Evolutionary conservation across 257 asterid species (phyloP), one percentile per base, ranked within the genome.

Genomic region (Leonotis leonurus): DNA sequence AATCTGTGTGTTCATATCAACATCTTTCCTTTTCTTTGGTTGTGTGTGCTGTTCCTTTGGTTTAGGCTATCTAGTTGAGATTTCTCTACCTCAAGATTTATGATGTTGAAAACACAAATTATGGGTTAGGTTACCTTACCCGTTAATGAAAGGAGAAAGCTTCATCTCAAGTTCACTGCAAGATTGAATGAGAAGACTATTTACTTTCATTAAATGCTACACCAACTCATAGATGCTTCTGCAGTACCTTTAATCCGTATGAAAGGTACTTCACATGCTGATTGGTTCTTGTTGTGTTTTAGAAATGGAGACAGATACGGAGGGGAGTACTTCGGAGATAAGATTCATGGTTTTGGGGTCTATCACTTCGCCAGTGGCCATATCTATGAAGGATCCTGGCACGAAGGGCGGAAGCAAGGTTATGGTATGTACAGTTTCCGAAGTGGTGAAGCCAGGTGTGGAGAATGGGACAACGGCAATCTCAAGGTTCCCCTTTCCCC

Each of bases 381-480:
- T 58, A 81, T 63, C 35, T 88, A 88, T 8, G 92, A 88, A 60
- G 96, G 96, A 64, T 87, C 95, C 1, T 88, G 96, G 96, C 95
- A 88, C 4, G 96, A 88, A 73, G 96, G 96, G 1, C 81, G 81
- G 35, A 80, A 88, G 76, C 95, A 83, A 77, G 95, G 96, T 22
- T 76, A 74, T 16, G 95, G 95, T 17, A 75, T 79, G 69, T 85
- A 85, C 53, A 81, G 88, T 29, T 88, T 88, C 73, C 74, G 86
- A 44, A 81, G 61, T 50, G 95, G 90, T 16, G 90, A 85, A 45
- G 73, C 80, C 13, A 82, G 76, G 26, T 76, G 88, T 12, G 96
- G 91, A 14, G 84, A 88, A 74, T 88, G 96, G 95, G 83, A 87
- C 29, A 65, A 77, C 20, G 96, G 95, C 32, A 68, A 62, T 59